These are phyloP conservation scores for Solanum sejunctum DNA, from an alignment of 257 asterid genomes.

Conservation along the genomic window DNA sequence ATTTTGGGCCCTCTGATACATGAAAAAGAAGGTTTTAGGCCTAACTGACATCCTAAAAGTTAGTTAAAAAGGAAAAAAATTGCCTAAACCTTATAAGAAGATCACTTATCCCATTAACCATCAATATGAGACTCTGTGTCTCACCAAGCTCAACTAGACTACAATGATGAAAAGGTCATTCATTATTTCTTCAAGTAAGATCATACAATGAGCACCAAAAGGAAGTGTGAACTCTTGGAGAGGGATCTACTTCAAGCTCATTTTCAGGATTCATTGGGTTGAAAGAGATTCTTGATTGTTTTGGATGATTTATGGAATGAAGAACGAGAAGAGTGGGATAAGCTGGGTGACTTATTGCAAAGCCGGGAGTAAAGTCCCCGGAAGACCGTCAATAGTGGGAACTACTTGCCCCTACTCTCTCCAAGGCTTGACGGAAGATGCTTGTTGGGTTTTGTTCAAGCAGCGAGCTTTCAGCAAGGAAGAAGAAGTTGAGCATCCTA, in stretches of 20 bases:
- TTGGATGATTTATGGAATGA: slow-evolving; percentile 3
- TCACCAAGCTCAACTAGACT: slow-evolving; percentile 12
- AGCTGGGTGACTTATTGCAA: slow-evolving; percentile 3
- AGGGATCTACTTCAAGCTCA: background rate
- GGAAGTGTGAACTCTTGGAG: background rate
- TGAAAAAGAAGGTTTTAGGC: too few species aligned
- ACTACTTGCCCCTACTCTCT: background rate
- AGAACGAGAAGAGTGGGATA: slow-evolving; percentile 9
- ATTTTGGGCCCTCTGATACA: too few species aligned
- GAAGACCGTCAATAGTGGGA: too few species aligned
- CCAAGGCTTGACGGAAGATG: slow-evolving; percentile 1
- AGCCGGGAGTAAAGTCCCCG: slow-evolving; percentile 7
- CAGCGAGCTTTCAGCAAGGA: slow-evolving; percentile 7
- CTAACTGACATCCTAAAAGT: too few species aligned
- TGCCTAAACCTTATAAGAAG: too few species aligned
- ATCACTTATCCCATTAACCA: too few species aligned
- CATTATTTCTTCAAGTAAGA: background rate
- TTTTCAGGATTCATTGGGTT: slow-evolving; percentile 1
- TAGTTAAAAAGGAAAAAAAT: too few species aligned
- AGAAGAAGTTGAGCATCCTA: slow-evolving; percentile 1
- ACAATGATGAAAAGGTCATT: slow-evolving; percentile 8
- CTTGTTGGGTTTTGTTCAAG: slow-evolving; percentile 14
- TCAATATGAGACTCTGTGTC: too few species aligned
- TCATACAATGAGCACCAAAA: slow-evolving; percentile 1
- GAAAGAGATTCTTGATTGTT: background rate